These are phyloP conservation scores for Dothideomycetes sp. DNA, from an alignment of 2,329 filamentous ascomycete species.

Conservation along the genomic window DNA sequence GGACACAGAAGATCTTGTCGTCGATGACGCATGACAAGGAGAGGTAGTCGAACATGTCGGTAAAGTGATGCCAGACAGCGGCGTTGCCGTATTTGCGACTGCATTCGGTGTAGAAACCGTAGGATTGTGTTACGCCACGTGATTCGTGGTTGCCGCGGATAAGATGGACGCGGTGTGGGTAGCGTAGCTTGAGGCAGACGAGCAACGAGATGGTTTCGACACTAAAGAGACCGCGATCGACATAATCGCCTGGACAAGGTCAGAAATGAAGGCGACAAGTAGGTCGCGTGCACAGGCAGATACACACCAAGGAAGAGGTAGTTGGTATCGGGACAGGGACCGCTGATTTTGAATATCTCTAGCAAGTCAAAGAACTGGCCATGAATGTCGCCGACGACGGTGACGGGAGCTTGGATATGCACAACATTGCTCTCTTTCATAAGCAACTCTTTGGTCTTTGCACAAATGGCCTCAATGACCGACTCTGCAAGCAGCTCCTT, in stretches of 20 bases:
- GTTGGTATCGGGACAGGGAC: constrained; percentile 94
- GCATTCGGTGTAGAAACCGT: constrained; percentile 98
- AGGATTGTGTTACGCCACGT: constrained; percentile 93
- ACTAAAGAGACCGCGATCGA: constrained; percentile 96
- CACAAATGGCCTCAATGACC: constrained; percentile 97
- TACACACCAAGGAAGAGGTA: constrained; percentile 84
- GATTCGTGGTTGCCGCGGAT: constrained; percentile 80
- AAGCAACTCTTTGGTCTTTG: constrained; percentile 95
- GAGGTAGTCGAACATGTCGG: constrained; percentile 98
- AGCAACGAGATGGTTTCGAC: constrained; percentile 98
- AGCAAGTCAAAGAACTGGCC: constrained; percentile 98
- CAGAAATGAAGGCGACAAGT: constrained; percentile 1
- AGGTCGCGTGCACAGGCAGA: constrained; percentile 15
- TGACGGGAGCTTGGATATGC: constrained; percentile 89
- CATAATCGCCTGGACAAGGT: constrained; percentile 63
- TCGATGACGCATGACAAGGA: constrained; percentile 97
- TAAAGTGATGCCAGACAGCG: constrained; percentile 99
- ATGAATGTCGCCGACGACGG: constrained; percentile 96
- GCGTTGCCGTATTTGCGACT: constrained; percentile 96
- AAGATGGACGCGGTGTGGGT: constrained; percentile 87
- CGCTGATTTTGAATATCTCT: constrained; percentile 97
- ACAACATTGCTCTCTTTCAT: constrained; percentile 99
- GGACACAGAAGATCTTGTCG: constrained; percentile 97
- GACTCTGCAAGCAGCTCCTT: constrained; percentile 96
- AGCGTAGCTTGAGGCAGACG: constrained; percentile 92